Base-by-base conservation (phyloP, 495 filamentous ascomycete genomes). In the Echria macrotheca region DNA sequence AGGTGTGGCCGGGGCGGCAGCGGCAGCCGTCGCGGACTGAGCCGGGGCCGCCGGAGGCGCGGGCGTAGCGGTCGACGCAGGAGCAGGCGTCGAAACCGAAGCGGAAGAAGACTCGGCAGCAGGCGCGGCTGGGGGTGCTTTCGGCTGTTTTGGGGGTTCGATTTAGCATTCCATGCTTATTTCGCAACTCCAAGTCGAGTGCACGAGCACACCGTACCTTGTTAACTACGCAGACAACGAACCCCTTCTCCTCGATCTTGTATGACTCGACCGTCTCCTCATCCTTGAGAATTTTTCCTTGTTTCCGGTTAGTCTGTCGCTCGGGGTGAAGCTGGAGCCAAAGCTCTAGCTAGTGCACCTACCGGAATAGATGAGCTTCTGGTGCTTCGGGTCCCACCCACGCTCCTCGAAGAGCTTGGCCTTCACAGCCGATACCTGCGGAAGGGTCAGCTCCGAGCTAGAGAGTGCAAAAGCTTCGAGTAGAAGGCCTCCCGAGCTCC, bases 301-400 rank as follows among this genome's bases (percentile, higher is more conserved):
- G 29, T 26, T 8, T 1, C 17, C 23, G 24, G 43, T 52, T 29
- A 44, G 52, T 44, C 24, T n/a, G n/a, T n/a, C n/a, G n/a, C n/a
- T n/a, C n/a, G n/a, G n/a, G n/a, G n/a, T n/a, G n/a, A n/a, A n/a
- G n/a, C n/a, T n/a, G n/a, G n/a, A n/a, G n/a, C n/a, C n/a, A n/a
- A n/a, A n/a, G n/a, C n/a, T n/a, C n/a, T n/a, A n/a, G n/a, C n/a
- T n/a, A n/a, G n/a, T n/a, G n/a, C 23, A 66, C 81, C 57, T 79
- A 95, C 91, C 93, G 35, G 91, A 96, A 65, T 96, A 97, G 69
- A 98, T 98, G 58, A 98, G 82, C 73, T 96, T 96, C 70, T 91
- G 84, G 47, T 78, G 74, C 58, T 87, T 80, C 21, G 85, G 75
- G 35, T 95, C 91, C 86, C 90, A 96, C 63, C 89, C 88, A 65